Conservation (phyloP, 2,329 filamentous ascomycete species). For the Pseudogymnoascus sp. region DNA sequence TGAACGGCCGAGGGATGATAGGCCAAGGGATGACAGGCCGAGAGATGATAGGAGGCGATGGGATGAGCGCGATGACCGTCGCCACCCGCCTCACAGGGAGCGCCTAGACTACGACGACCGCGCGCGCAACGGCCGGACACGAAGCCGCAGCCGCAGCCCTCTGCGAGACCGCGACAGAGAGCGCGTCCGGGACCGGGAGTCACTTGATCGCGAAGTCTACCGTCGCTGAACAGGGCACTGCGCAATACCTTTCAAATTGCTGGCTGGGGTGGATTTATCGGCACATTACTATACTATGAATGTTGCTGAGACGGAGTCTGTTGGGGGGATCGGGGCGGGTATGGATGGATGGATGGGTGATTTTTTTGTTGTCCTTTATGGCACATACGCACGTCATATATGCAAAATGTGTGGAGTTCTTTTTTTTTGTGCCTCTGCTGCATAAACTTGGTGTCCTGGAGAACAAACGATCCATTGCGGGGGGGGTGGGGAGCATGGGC, state of each 20-base stretch:
- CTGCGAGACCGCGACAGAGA: constrained; percentile 31
- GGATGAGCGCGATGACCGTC: constrained; percentile 32
- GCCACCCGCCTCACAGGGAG: constrained; percentile 32
- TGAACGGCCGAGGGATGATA: constrained; percentile 32
- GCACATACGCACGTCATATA: background rate
- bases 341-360: background rate
- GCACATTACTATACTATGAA: background rate
- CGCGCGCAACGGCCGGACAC: constrained; percentile 28
- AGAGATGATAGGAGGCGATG: constrained; percentile 28
- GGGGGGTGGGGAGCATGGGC: background rate
- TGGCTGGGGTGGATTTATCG: background rate
- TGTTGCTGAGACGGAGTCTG: constrained; percentile 2
- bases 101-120: constrained; percentile 29
- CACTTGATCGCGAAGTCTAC: constrained; percentile 17
- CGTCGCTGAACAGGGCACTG: background rate
- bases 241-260: background rate
- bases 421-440: background rate
- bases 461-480: background rate
- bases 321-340: background rate
- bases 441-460: constrained; percentile 2
- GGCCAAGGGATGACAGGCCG: constrained; percentile 19
- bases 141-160: constrained; percentile 39
- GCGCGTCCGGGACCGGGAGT: constrained; percentile 33
- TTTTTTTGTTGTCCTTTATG: background rate
- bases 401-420: background rate